Evolutionary conservation across 257 asterid genomes (phyloP), one percentile per base, ranked within the genome.

Genomic region (Ophiorrhiza pumila): DNA sequence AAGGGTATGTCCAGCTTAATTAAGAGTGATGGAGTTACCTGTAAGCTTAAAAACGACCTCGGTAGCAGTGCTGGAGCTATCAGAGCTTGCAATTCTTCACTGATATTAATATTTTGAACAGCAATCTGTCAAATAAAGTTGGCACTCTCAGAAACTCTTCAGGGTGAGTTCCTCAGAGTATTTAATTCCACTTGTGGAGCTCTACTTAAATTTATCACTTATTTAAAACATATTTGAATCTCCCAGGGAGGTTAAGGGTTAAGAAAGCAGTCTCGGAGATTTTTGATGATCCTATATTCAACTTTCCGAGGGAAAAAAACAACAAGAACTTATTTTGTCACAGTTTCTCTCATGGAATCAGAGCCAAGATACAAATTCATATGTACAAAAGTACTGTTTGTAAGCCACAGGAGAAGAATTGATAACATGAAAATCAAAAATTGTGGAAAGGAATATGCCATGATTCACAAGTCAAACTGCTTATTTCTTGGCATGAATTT

Each of bases 41-140:
- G 96, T 77, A 93, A 78, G 81, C 88, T 93, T 22, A 88, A 74
- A 82, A 91, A 89, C 6, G 93, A 80, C 73, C 97, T 85, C 0
- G 98, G 98, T 42, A 93, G 76, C 74, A 93, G 37, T 65, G 97
- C 97, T 72, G 98, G 98, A 84, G 95, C 92, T 69, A 91, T 78
- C 56, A 91, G 75, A 75, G 97, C 92, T 79, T 93, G 96, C 73
- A 93, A 46, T 70, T 85, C 89, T 47, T 89, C 98, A 63, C 90
- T 89, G 74, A 93, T 89, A 73, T 80, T 83, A 72, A 93, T 81
- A 78, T 88, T 80, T 79, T 89, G 90, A 71, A 93, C 71, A 70
- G 89, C 78, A 78, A 91, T 84, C 97, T 92, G 91, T 49, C 74
- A 73, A 72, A 83, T 41, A 55, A 69, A 35, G 61, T 66, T 49